Base-by-base conservation (phyloP, 164 flowering plant genomes). In the Tinospora cordifolia region DNA sequence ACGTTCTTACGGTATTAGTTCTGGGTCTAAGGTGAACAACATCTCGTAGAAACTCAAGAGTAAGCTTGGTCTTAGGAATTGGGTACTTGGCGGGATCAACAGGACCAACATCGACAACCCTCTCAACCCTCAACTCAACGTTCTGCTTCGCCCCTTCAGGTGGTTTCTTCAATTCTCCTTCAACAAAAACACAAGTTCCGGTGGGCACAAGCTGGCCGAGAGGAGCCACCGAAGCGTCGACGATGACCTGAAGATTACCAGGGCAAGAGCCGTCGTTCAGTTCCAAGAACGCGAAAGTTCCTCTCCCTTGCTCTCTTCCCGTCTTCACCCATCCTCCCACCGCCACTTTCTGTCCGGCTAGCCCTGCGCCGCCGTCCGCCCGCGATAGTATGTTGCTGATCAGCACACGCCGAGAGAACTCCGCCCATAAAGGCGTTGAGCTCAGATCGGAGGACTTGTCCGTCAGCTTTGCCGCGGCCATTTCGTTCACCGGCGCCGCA, bases 271-370 rank as follows among this genome's bases (percentile, higher is more conserved):
- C 98, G 68, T 93, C 98, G 76, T 87, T 91, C 41, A 93, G 63
- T 74, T 93, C 97, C 19, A 93, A 76, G 68, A 93, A 93, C 0
- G 96, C 97, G 44, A 93, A 87, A 0, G 84, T 40, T 9, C 94
- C 98, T 65, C 84, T 90, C 8, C 90, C 96, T 59, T 89, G 94
- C 79, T 88, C 92, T 15, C 98, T 76, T 0, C 98, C 98, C 0
- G 96, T 93, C 75, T 88, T 91, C 24, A 93, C 96, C 98, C 98
- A 91, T 0, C 98, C 98, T 0, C 93, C 97, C 25, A 88, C 80
- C 12, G 81, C 51, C 11, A 87, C 87, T 4, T 67, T 76, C 73
- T 81, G 79, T 0, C 94, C 97, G 13, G 87, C 85, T 12, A 91
- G 78, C 3, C 83, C 87, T 1, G 81, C 82, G 8, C 97, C 98